A percentile compares a stretch with the other conserved stretches of the same genome.
These are phyloP conservation scores for Sporothrix phasma DNA, from an alignment of 2,329 filamentous ascomycete genomes.

Conservation along the genomic window DNA sequence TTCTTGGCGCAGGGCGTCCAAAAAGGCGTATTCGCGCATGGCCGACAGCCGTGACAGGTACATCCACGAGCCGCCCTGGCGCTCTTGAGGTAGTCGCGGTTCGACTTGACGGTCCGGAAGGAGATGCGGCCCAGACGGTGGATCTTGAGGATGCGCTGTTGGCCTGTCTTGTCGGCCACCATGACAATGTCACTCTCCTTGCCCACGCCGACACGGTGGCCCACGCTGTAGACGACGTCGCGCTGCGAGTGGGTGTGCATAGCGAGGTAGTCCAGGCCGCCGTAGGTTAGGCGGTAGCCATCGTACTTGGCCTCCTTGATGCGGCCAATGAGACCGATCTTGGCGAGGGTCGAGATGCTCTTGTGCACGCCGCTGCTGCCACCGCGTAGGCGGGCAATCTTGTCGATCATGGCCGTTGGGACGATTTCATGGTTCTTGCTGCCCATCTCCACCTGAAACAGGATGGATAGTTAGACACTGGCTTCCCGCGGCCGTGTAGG, in stretches of 20 bases:
- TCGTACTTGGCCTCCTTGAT: conserved; percentile 97
- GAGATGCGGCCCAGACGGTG: conserved; percentile 92
- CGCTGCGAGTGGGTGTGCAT: conserved; percentile 78
- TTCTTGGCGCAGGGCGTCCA: conserved; percentile 73
- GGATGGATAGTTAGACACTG: conserved; percentile 8
- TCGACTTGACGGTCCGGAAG: conserved; percentile 91
- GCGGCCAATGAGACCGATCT: conserved; percentile 80
- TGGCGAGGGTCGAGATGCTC: conserved; percentile 83
- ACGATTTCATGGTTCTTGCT: conserved; percentile 97
- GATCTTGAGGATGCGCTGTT: conserved; percentile 83
- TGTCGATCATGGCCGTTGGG: conserved; percentile 78
- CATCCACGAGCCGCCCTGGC: conserved; percentile 78
- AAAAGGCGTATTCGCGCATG: conserved; percentile 89
- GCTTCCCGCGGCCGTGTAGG: too few species aligned
- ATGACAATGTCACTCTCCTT: conserved; percentile 98
- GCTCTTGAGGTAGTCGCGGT: conserved; percentile 88
- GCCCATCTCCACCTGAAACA: conserved; percentile 72
- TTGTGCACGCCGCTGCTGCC: conserved; percentile 70
- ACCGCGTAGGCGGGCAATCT: conserved; percentile 70
- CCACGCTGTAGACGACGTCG: conserved; percentile 79
- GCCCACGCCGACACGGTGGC: conserved; percentile 87
- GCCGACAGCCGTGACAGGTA: conserved; percentile 90
- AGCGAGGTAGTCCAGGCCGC: conserved; percentile 94
- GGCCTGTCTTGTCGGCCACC: conserved; percentile 68
- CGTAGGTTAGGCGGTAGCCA: conserved; percentile 92